Conservation (phyloP, 2,329 filamentous ascomycete genomes). For the Cladophialophora yegresii region DNA sequence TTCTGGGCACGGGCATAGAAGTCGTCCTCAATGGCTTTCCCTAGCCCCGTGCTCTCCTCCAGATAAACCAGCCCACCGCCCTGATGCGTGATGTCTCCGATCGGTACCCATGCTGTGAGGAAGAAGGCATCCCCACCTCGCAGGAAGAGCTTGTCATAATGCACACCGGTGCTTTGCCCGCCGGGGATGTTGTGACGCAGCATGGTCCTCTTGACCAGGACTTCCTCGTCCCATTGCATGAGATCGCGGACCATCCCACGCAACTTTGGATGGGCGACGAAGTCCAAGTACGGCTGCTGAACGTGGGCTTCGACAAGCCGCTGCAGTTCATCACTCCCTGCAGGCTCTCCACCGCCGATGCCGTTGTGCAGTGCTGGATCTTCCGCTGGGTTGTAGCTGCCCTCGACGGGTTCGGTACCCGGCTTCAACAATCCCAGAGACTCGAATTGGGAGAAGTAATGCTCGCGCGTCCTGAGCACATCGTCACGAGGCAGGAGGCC, state of each 20-base stretch:
- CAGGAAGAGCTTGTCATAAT: slow-evolving; percentile 50
- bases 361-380: slow-evolving; percentile 43
- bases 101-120: slow-evolving; percentile 43
- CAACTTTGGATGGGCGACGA: slow-evolving; percentile 43
- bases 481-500: slow-evolving; percentile 47
- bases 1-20: slow-evolving; percentile 39
- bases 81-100: slow-evolving; percentile 43
- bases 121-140: slow-evolving; percentile 43
- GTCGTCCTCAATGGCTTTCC: slow-evolving; percentile 45
- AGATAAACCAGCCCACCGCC: slow-evolving; percentile 50
- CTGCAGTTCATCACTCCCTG: slow-evolving; percentile 37
- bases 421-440: slow-evolving; percentile 46
- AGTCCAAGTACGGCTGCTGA: slow-evolving; percentile 40
- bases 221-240: slow-evolving; percentile 44
- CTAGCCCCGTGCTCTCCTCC: slow-evolving; percentile 43
- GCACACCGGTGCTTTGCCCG: slow-evolving; percentile 44
- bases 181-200: slow-evolving; percentile 46
- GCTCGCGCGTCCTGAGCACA: slow-evolving; percentile 46
- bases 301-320: slow-evolving; percentile 42
- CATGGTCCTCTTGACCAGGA: slow-evolving; percentile 43
- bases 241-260: slow-evolving; percentile 43
- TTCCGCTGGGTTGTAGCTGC: slow-evolving; percentile 46
- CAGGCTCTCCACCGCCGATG: slow-evolving; percentile 40
- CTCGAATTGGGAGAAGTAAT: slow-evolving; percentile 46
- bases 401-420: slow-evolving; percentile 44